Percentiles rank a stretch among this genome's conserved stretches.
Conservation (phyloP, 2,329 filamentous ascomycete genomes). For the Ophiocordyceps camponoti-floridani region DNA sequence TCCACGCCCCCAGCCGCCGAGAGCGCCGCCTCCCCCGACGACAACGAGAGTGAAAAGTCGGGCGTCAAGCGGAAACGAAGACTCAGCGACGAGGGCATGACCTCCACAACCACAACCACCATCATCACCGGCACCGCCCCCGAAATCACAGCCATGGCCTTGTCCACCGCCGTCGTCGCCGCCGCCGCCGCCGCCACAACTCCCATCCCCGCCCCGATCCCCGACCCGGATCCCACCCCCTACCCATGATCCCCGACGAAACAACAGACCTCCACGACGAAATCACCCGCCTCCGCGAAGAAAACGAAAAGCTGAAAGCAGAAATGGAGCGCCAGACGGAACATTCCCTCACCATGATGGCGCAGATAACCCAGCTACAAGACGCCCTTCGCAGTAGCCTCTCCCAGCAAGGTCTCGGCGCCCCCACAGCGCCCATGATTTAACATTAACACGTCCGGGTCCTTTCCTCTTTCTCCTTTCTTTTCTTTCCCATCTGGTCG, state of each 20-base stretch:
- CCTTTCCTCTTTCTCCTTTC: not conserved
- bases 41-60: slow-evolving; percentile 26
- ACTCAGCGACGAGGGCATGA: slow-evolving; percentile 9
- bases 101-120: not conserved
- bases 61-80: slow-evolving; percentile 30
- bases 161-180: no score
- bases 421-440: slow-evolving; percentile 23
- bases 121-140: not conserved
- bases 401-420: slow-evolving; percentile 12
- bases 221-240: no score
- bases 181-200: no score
- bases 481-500: no score
- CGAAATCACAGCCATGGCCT: not conserved
- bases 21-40: slow-evolving; percentile 21
- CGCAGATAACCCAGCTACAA: slow-evolving; percentile 27
- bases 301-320: slow-evolving; percentile 40
- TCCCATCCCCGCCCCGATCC: not conserved
- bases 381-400: slow-evolving; percentile 20
- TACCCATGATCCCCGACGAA: slow-evolving; percentile 23
- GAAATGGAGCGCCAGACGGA: slow-evolving; percentile 30
- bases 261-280: slow-evolving; percentile 42
- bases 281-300: slow-evolving; percentile 45
- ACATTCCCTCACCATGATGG: slow-evolving; percentile 27
- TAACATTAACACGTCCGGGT: slow-evolving; percentile 5
- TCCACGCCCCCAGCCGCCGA: slow-evolving; percentile 15